Base-by-base conservation (phyloP, 2,329 filamentous ascomycete species). In the Hypomyces perniciosus region DNA sequence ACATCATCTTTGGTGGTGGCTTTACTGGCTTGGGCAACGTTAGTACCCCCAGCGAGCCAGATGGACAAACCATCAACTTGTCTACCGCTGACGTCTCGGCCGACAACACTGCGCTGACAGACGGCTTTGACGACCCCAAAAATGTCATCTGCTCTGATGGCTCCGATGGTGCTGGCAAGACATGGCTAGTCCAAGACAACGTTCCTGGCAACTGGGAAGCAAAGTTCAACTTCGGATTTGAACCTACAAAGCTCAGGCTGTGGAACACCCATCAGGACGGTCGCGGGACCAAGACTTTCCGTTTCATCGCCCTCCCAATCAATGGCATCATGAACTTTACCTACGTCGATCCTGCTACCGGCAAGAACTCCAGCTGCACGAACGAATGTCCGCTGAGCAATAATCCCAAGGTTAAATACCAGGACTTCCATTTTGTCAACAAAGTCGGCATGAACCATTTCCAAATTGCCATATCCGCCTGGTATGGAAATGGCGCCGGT, bases 321-420 rank as follows among this genome's bases (percentile, higher is more conserved):
- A 85, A 88, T 56, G 93, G 93, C 47, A 96, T 99, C 65, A 88
- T 99, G 84, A 96, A 97, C 69, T 78, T 99, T 63, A 95, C 90
- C 35, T 97, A 93, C 61, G 84, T 84, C 56, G 90, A 97, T 62
- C 85, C 86, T 27, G 73, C 65, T 37, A 86, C 81, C 2, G 86
- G 86, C 28, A 72, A 80, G 46, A 84, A 85, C 50, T 70, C 74
- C 30, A 84, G 79, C 51, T 99, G 93, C 70, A 90, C 91, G 48
- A 85, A 83, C 54, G 78, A 82, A 62, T 99, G 93, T 61, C 88
- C 91, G n/a, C 77, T 99, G 44, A 90, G 87, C 55, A 76, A 83
- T 62, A 82, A 89, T 61, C 70, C 76, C 13, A 79, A 76, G 5
- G 67, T 84, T 45, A 68, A 76, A 46, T 95, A 81, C 59, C 91